phyloP scores from a whole-genome alignment of 352 stramenopile genomes.

The Globisporangium paddicum region DNA sequence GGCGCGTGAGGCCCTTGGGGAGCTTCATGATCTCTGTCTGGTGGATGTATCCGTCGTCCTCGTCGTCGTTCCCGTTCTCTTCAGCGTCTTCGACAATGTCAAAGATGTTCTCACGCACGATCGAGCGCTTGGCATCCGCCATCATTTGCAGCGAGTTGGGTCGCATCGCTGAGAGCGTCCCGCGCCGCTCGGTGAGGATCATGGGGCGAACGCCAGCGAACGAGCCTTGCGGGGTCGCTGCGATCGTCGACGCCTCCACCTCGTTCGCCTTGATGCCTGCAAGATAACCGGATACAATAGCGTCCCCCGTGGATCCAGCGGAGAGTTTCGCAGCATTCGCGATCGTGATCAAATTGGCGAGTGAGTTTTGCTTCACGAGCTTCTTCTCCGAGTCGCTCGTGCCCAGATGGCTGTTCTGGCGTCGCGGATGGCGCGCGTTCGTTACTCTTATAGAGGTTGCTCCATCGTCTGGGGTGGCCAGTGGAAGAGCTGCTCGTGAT shows the following conservation, averaged over 20 bases:
- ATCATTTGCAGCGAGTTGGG: slow-evolving; percentile 31
- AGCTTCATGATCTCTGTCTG: slow-evolving; percentile 75
- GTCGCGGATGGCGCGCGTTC: slow-evolving; percentile 15
- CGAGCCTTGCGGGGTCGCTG: slow-evolving; percentile 12
- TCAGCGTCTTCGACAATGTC: slow-evolving; percentile 72
- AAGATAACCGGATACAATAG: slow-evolving; percentile 15
- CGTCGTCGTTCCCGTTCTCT: slow-evolving; percentile 23
- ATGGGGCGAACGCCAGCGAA: not conserved
- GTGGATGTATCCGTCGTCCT: slow-evolving; percentile 16
- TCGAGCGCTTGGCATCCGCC: slow-evolving; percentile 25
- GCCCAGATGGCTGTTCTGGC: slow-evolving; percentile 7
- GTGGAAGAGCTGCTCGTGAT: not conserved
- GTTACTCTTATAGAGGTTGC: slow-evolving; percentile 2
- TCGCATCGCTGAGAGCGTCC: slow-evolving; percentile 33
- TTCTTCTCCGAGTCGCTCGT: not conserved
- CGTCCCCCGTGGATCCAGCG: not conserved
- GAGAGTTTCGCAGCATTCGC: slow-evolving; percentile 3
- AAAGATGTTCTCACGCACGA: slow-evolving; percentile 71
- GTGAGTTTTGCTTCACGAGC: slow-evolving; percentile 22
- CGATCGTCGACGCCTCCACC: slow-evolving; percentile 25
- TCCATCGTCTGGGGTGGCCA: not conserved
- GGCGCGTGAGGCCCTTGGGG: slow-evolving; percentile 60
- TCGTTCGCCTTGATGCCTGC: slow-evolving; percentile 23
- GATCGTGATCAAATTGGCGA: slow-evolving; percentile 22
- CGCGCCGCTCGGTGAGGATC: slow-evolving; percentile 24